These are phyloP conservation scores for Biscutella laevigata DNA, from an alignment of 441 rosid genomes.

Conservation along the genomic window DNA sequence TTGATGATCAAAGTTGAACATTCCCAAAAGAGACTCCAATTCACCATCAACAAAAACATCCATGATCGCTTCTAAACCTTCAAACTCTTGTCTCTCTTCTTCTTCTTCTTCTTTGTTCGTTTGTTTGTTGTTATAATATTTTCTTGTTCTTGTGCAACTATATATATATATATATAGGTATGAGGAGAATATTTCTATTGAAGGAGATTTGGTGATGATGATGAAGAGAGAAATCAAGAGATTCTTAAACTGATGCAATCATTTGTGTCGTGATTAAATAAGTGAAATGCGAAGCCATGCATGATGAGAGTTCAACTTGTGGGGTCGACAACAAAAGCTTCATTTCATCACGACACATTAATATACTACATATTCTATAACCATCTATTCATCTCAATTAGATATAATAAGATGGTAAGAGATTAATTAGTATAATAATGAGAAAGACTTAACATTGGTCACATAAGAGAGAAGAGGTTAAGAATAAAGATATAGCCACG, in stretches of 20 bases:
- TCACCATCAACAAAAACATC: conserved; percentile 56
- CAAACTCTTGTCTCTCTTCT: conserved; percentile 2
- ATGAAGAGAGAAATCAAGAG: conserved; percentile 19
- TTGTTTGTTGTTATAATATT: conserved; percentile 4
- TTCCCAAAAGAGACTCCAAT: conserved; percentile 47
- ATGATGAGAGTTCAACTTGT: conserved; percentile 31
- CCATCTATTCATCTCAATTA: conserved; percentile 5
- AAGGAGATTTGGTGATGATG: conserved; percentile 13
- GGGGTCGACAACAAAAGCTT: conserved; percentile 28
- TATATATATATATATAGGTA: no score
- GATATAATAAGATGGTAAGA: conserved; percentile 14
- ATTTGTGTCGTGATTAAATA: conserved; percentile 23
- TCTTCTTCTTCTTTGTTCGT: not conserved
- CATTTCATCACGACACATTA: conserved; percentile 28
- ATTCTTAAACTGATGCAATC: conserved; percentile 24
- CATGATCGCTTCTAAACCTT: conserved; percentile 28
- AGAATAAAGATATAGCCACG: conserved; percentile 16
- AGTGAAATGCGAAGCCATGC: conserved; percentile 25
- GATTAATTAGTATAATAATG: conserved; percentile 13
- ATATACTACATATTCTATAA: not conserved
- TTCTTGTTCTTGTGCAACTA: conserved; percentile 9
- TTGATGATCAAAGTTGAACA: conserved; percentile 35
- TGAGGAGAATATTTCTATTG: no score
- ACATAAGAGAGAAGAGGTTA: conserved; percentile 22
- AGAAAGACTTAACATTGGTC: conserved; percentile 23